phyloP scores from a whole-genome alignment of 305 asterid genomes.

The Rubia peregrina region DNA sequence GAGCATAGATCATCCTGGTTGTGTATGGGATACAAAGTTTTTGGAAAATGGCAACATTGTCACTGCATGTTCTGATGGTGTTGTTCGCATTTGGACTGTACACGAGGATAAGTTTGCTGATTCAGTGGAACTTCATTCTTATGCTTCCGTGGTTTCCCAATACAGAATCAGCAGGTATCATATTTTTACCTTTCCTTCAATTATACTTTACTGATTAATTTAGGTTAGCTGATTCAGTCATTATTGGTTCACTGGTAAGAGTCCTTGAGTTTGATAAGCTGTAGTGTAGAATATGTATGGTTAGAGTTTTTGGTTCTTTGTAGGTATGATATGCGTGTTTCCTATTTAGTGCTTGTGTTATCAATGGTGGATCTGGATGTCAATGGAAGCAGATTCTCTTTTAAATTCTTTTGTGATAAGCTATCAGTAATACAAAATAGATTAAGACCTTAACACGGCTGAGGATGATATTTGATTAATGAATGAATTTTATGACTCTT shows the following conservation, averaged over 20 bases:
- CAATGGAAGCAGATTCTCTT: not conserved
- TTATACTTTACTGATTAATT: not conserved
- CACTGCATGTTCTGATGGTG: conserved; percentile 94
- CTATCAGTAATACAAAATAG: not conserved
- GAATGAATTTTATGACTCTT: not conserved
- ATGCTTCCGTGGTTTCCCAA: conserved; percentile 57
- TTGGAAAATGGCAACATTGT: conserved; percentile 81
- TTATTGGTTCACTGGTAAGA: not conserved
- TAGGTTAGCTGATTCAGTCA: not conserved
- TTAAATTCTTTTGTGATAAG: not conserved
- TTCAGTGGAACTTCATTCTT: conserved; percentile 52
- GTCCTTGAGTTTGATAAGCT: not conserved
- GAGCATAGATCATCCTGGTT: conserved; percentile 94
- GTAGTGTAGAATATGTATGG: too few relatives aligned
- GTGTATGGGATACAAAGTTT: conserved; percentile 96
- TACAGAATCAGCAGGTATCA: conserved; percentile 74
- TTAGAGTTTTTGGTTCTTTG: not conserved
- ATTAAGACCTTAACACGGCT: not conserved
- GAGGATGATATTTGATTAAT: not conserved
- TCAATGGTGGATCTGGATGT: not conserved
- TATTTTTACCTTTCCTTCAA: not conserved
- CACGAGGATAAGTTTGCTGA: conserved; percentile 65
- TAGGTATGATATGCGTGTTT: not conserved
- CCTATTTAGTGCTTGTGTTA: not conserved
- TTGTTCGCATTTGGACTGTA: conserved; percentile 84